Base-by-base conservation (phyloP, 768 basidiomycete genomes). In the Podaxis carcinomalis region DNA sequence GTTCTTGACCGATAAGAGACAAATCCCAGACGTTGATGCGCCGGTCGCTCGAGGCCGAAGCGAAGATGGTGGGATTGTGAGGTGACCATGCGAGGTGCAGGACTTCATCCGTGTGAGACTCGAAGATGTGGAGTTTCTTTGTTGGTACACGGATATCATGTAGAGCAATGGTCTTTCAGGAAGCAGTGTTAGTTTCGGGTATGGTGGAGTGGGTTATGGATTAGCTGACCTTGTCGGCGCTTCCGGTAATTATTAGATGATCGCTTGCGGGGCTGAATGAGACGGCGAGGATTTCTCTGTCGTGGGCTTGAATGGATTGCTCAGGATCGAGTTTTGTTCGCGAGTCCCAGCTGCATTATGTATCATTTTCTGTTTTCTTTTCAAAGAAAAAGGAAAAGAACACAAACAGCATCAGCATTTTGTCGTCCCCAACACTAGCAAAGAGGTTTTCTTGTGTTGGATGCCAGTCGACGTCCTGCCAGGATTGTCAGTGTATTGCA, bases 401-500 rank as follows among this genome's bases (percentile, higher is more conserved):
- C 3, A 77, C 93, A 53, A 68, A 98, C 95, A 98, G 81, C 81
- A 97, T 87, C 56, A 99, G 82, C 81, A 92, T 85, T 71, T 89
- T 91, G 72, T 99, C 97, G 64, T 99, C 97, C 19, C 95, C 94
- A 35, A 96, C 97, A 65, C 95, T 98, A 2, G 89, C 95, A 67
- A 98, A 93, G 52, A 94, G 75, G 67, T 88, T 86, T 62, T 93
- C 92, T 68, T 89, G 79, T 3, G 80, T 84, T 1, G 87, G 78
- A 73, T 96, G 90, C 97, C 97, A 99, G 67, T 97, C 95, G 4
- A 99, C 95, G 70, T 99, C 97, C 93, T 96, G 50, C 2, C 5
- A 1, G 13, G 39, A n/a, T 10, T 9, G 21, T 51, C 39, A 51
- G 16, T 21, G 6, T 49, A 10, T 32, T 16, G 14, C 7, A 3